A percentile compares a stretch with the other conserved stretches of the same genome.
Conservation (phyloP, 331 rosid species). For the Quercus tomentella region DNA sequence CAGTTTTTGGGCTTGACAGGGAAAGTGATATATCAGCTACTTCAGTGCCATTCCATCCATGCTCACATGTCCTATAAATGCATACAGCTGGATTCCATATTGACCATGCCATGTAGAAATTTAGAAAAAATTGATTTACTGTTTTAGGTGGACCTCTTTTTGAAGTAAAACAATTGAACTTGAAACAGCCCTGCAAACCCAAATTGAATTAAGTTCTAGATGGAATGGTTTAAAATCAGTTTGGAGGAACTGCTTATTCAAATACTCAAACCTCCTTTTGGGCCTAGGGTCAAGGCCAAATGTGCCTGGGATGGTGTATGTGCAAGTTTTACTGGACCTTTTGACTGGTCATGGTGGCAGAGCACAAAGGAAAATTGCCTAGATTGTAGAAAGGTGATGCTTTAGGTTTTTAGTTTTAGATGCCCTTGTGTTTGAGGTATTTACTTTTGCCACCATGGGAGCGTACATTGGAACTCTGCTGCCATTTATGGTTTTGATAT, state of each 20-base stretch:
- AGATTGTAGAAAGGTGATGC: not conserved
- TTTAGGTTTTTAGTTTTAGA: not conserved
- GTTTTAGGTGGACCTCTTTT: not conserved
- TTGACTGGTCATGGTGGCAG: not conserved
- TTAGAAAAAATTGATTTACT: not conserved
- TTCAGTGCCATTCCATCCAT: conserved; percentile 18
- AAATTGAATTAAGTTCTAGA: not conserved
- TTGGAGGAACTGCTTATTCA: not conserved
- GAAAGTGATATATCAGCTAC: conserved; percentile 41
- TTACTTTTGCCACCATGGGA: not conserved
- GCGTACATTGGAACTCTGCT: not conserved
- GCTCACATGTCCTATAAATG: conserved; percentile 34
- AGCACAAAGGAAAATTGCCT: not conserved
- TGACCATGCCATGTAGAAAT: not conserved
- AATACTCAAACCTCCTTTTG: not conserved
- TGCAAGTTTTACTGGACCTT: not conserved
- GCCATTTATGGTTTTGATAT: not conserved
- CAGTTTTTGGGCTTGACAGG: conserved; percentile 9
- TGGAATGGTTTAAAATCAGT: not conserved
- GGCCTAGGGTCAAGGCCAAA: not conserved
- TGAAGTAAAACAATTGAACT: not conserved
- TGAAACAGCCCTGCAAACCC: not conserved
- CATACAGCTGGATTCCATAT: conserved; percentile 18
- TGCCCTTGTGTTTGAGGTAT: not conserved
- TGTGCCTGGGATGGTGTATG: not conserved